These are phyloP conservation scores for Tubosaeta sp. DNA, from an alignment of 768 basidiomycete genomes.

Conservation along the genomic window DNA sequence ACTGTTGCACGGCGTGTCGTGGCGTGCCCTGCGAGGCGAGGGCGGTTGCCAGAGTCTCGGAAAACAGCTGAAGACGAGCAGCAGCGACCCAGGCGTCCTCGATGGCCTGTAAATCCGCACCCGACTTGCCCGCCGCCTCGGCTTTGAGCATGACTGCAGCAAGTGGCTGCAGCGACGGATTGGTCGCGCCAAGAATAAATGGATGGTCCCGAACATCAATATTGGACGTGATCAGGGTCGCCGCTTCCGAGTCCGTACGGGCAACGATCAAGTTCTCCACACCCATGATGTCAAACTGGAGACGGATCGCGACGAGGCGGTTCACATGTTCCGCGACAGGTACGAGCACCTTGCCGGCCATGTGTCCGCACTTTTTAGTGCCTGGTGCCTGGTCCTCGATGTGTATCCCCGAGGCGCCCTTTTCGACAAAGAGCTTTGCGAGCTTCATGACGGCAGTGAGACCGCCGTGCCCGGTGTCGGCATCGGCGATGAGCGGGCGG, in stretches of 20 bases:
- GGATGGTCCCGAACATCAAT: slow-evolving; percentile 97
- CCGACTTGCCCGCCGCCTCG: slow-evolving; percentile 74
- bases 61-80: slow-evolving; percentile 81
- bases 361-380: slow-evolving; percentile 94
- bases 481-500: slow-evolving; percentile 93
- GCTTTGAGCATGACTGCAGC: slow-evolving; percentile 81
- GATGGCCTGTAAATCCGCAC: slow-evolving; percentile 75
- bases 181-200: slow-evolving; percentile 93
- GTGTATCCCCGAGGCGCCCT: slow-evolving; percentile 96
- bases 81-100: slow-evolving; percentile 82
- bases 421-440: slow-evolving; percentile 97
- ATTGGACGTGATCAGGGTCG: slow-evolving; percentile 94
- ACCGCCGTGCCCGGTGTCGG: slow-evolving; percentile 97
- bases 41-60: slow-evolving; percentile 65
- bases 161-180: slow-evolving; percentile 62
- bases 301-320: slow-evolving; percentile 92
- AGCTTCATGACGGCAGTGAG: slow-evolving; percentile 99
- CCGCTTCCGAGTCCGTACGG: slow-evolving; percentile 96
- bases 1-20: slow-evolving; percentile 50
- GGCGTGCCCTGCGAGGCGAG: slow-evolving; percentile 55
- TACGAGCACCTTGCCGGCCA: slow-evolving; percentile 95
- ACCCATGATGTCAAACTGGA: slow-evolving; percentile 98
- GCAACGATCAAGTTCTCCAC: slow-evolving; percentile 92
- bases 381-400: slow-evolving; percentile 97
- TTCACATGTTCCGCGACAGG: slow-evolving; percentile 98